phyloP scores from a whole-genome alignment of 2,329 filamentous ascomycete species.

The Ascochyta lentis region DNA sequence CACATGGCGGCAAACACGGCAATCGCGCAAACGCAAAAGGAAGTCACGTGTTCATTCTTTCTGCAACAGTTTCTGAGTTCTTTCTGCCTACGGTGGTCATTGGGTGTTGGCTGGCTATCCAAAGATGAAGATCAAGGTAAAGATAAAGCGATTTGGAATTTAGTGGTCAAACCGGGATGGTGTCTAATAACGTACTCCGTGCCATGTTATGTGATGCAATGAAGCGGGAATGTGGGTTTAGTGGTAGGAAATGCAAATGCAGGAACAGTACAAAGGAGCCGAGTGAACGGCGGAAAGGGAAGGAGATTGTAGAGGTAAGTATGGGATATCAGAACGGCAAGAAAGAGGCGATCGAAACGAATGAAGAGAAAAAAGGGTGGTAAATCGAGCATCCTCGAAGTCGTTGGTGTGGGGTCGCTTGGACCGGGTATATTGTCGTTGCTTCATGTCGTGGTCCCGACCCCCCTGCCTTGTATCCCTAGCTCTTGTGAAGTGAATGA shows the following conservation, averaged over 20 bases:
- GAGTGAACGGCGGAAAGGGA: background rate
- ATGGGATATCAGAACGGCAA: constrained; percentile 14
- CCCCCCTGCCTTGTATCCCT: constrained; percentile 12
- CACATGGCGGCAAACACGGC: too few relatives aligned
- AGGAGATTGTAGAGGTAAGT: background rate
- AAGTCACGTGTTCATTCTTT: too few relatives aligned
- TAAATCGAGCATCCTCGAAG: constrained; percentile 16
- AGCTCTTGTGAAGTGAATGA: constrained; percentile 15
- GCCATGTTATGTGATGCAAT: background rate
- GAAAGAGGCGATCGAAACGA: background rate
- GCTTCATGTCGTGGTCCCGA: constrained; percentile 19
- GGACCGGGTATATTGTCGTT: constrained; percentile 20
- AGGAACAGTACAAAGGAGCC: background rate
- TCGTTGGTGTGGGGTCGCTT: constrained; percentile 8
- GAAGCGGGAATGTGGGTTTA: background rate
- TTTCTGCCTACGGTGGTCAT: background rate
- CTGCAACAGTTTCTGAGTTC: constrained; percentile 1
- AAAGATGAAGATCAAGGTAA: background rate
- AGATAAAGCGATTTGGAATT: too few relatives aligned
- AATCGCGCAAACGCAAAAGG: too few relatives aligned
- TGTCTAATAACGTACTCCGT: too few relatives aligned
- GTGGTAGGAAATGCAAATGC: background rate
- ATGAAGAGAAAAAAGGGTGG: background rate
- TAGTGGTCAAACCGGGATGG: too few relatives aligned
- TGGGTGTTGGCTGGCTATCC: background rate